phyloP scores from a whole-genome alignment of 2,329 filamentous ascomycete species.

The Colletotrichum musicola region DNA sequence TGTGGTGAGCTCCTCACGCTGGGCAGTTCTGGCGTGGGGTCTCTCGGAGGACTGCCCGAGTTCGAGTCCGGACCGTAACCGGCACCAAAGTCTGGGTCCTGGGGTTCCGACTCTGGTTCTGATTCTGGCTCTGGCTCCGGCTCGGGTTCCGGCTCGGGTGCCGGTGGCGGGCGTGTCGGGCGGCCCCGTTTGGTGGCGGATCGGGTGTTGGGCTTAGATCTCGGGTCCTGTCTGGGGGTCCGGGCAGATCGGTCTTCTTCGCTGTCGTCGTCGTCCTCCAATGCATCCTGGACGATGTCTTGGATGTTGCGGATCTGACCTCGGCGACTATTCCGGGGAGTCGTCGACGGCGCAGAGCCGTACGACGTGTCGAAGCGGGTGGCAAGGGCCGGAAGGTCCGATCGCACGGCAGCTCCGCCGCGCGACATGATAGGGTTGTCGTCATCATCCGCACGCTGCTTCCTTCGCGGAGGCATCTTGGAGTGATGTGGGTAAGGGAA shows the following conservation, averaged over 20 bases:
- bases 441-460: conserved; percentile 13
- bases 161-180: neutral
- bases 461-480: conserved; percentile 38
- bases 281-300: conserved; percentile 39
- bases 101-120: neutral
- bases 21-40: conserved; percentile 3
- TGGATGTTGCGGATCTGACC: conserved; percentile 41
- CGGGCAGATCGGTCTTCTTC: conserved; percentile 1
- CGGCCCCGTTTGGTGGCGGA: neutral
- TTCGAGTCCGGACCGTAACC: conserved; percentile 12
- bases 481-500: neutral
- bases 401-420: conserved; percentile 39
- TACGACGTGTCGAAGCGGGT: conserved; percentile 42
- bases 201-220: neutral
- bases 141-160: conserved; percentile 5
- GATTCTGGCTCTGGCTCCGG: conserved; percentile 19
- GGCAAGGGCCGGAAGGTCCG: conserved; percentile 41
- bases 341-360: conserved; percentile 40
- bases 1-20: neutral
- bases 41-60: neutral
- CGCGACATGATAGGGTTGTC: conserved; percentile 12
- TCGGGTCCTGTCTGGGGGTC: neutral
- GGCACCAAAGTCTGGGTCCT: neutral
- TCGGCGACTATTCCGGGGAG: conserved; percentile 41
- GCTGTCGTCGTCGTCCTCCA: conserved; percentile 28